These are phyloP conservation scores for Sideroxylon spinosum DNA, from an alignment of 179 eudicot genomes.

Conservation along the genomic window DNA sequence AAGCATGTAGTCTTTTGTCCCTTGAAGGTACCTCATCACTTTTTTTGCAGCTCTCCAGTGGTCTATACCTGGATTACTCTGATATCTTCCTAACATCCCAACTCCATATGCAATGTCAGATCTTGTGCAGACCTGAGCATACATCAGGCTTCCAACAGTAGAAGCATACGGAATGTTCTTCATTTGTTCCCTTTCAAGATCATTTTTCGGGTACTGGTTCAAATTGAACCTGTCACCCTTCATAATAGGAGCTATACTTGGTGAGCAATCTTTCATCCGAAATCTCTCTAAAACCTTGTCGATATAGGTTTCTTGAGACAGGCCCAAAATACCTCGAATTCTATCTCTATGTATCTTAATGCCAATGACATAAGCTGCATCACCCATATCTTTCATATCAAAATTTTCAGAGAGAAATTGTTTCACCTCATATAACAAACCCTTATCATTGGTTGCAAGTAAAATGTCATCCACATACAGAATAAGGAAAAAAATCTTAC, in stretches of 20 bases:
- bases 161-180: constrained; percentile 10
- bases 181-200: constrained; percentile 13
- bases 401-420: too few species aligned
- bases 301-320: constrained; percentile 13
- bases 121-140: not conserved
- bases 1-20: too few species aligned
- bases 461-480: too few species aligned
- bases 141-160: not conserved
- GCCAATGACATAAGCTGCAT: constrained; percentile 14
- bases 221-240: constrained; percentile 3
- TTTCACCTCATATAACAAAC: too few species aligned
- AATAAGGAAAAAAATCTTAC: too few species aligned
- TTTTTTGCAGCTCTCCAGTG: too few species aligned
- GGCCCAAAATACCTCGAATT: not conserved
- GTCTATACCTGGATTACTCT: too few species aligned
- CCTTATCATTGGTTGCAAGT: too few species aligned
- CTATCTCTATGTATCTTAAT: constrained; percentile 15
- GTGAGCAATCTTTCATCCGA: not conserved
- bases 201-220: constrained; percentile 6
- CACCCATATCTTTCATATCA: not conserved
- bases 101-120: not conserved
- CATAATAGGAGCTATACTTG: too few species aligned
- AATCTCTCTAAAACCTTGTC: constrained; percentile 4
- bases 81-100: too few species aligned
- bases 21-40: not conserved